Evolutionary conservation across 345 rosid genomes (phyloP).

Genomic region (Psidium guajava): DNA sequence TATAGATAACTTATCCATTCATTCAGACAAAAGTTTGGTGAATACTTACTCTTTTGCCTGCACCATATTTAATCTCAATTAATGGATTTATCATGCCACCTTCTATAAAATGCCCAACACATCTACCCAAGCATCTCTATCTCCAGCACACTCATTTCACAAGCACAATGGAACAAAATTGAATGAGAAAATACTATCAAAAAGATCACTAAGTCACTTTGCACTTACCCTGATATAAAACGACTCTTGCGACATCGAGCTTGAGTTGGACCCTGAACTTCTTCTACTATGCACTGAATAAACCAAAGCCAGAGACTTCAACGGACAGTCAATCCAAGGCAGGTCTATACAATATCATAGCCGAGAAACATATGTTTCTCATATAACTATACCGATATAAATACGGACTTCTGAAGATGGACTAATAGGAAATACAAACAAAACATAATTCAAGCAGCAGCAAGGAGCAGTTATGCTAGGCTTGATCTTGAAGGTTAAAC

Average conservation of each 20-base stretch:
- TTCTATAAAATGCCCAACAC: not conserved
- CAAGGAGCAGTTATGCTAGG: not conserved
- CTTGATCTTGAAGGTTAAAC: not conserved
- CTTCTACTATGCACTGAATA: constrained; percentile 94
- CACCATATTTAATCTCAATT: not conserved
- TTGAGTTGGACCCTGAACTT: constrained; percentile 92
- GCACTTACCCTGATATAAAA: constrained; percentile 85
- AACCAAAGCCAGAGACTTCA: not conserved
- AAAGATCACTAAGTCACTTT: not conserved
- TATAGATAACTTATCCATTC: not conserved
- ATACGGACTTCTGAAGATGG: not conserved
- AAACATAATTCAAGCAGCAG: not conserved
- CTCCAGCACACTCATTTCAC: not conserved
- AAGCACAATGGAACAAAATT: not conserved
- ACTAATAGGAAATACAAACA: not conserved
- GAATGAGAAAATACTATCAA: not conserved
- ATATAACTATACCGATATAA: not conserved
- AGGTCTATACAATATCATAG: not conserved
- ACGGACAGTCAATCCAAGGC: not conserved
- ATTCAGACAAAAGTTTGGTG: not conserved
- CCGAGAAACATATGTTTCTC: not conserved
- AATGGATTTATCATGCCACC: not conserved
- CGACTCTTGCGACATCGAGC: constrained; percentile 93
- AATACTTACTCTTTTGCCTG: not conserved
- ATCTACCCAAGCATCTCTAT: not conserved